phyloP scores from a whole-genome alignment of 2,329 filamentous ascomycete species.

The Claviceps maximensis region DNA sequence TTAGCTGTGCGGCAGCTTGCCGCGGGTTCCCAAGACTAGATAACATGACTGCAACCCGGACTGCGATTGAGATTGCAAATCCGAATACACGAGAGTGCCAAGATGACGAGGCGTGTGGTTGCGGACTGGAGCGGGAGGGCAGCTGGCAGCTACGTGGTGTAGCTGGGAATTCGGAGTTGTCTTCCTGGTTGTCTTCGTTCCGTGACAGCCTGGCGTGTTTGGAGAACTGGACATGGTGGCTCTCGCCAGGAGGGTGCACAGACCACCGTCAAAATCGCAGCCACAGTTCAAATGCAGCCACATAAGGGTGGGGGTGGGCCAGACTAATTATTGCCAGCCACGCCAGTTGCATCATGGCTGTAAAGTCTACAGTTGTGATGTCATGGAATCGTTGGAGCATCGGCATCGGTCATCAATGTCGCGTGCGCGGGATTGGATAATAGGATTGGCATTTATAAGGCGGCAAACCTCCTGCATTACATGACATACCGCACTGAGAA shows the following conservation, averaged over 20 bases:
- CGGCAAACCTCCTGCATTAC: no score
- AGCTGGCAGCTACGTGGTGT: neutral
- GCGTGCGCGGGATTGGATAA: no score
- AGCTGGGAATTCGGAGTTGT: neutral
- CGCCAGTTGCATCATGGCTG: neutral
- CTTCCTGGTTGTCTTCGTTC: neutral
- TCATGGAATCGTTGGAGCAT: constrained; percentile 9
- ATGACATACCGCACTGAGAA: no score
- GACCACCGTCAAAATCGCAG: neutral
- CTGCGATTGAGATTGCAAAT: neutral
- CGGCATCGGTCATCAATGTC: constrained; percentile 9
- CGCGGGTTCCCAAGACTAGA: constrained; percentile 60
- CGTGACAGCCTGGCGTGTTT: constrained; percentile 5
- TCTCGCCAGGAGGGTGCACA: constrained; percentile 4
- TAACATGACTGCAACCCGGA: constrained; percentile 46
- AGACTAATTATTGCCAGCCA: neutral
- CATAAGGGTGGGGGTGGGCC: no score
- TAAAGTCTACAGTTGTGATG: constrained; percentile 1
- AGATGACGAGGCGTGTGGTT: neutral
- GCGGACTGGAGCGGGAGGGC: neutral
- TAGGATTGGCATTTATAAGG: no score
- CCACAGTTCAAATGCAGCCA: no score
- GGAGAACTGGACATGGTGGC: constrained; percentile 17
- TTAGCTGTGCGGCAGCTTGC: constrained; percentile 66
- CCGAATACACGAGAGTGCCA: neutral